Evolutionary conservation across 306 rosid species (phyloP).

Genomic region (Cucurbita pepo): DNA sequence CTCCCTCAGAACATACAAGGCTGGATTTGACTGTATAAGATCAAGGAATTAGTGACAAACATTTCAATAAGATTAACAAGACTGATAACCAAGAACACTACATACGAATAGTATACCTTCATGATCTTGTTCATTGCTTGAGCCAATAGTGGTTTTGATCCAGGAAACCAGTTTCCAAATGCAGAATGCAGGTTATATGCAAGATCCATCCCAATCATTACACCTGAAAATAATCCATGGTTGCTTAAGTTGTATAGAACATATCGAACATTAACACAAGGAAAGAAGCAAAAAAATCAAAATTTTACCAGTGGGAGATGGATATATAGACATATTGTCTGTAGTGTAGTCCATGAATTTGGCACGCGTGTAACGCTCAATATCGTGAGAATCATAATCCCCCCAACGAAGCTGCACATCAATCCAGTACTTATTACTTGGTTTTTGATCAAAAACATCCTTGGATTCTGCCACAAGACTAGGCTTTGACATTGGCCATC

Average conservation of each 20-base stretch:
- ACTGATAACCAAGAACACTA: not conserved
- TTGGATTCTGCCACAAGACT: conserved; percentile 97
- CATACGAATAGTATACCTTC: conserved; percentile 37
- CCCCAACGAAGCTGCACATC: conserved; percentile 99
- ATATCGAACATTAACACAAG: not conserved
- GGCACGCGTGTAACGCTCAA: conserved; percentile 96
- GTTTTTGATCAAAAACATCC: conserved; percentile 97
- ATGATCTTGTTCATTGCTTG: conserved; percentile 99
- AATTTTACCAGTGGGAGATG: conserved; percentile 77
- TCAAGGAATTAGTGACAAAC: conserved; percentile 11
- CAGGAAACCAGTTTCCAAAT: conserved; percentile 99
- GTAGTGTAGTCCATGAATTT: conserved; percentile 98
- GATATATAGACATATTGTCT: conserved; percentile 97
- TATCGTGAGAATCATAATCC: conserved; percentile 95
- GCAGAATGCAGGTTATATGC: conserved; percentile 98
- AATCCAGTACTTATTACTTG: conserved; percentile 96
- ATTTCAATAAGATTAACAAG: not conserved
- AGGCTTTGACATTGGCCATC: conserved; percentile 99
- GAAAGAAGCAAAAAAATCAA: not conserved
- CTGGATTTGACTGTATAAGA: conserved; percentile 88
- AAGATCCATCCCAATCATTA: conserved; percentile 94
- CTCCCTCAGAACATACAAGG: conserved; percentile 92
- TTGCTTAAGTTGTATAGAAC: not conserved
- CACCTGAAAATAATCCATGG: conserved; percentile 40
- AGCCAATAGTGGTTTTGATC: conserved; percentile 88